Evolutionary conservation across 257 asterid genomes (phyloP).

Genomic region (Plantago ovata): DNA sequence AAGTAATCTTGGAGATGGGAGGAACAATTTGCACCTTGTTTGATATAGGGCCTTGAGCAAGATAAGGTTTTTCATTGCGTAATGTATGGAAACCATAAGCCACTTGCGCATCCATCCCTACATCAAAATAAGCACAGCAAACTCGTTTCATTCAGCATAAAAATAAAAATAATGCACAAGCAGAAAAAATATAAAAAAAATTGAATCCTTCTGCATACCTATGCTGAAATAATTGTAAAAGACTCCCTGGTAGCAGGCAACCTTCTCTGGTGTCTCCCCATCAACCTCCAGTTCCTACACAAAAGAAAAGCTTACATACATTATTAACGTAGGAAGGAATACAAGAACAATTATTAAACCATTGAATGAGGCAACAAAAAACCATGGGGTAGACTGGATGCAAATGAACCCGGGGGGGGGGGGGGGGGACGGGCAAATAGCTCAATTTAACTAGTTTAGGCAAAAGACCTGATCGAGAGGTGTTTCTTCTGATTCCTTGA

Average conservation of each 20-base stretch:
- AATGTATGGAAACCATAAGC: conserved; percentile 94
- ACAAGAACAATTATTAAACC: conserved; percentile 3
- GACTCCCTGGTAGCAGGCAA: conserved; percentile 77
- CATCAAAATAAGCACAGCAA: conserved; percentile 19
- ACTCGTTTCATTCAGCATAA: conserved; percentile 10
- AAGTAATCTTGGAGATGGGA: conserved; percentile 10
- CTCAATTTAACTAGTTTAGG: not conserved
- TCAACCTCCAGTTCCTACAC: conserved; percentile 65
- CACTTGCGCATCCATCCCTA: conserved; percentile 98
- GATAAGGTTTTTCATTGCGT: conserved; percentile 88
- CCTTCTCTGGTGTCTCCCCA: conserved; percentile 62
- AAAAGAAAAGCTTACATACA: conserved; percentile 14
- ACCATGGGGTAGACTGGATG: not conserved
- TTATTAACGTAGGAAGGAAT: not conserved
- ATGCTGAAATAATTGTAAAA: conserved; percentile 96
- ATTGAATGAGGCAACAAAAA: conserved; percentile 13
- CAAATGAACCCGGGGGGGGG: not conserved
- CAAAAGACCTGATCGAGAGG: conserved; percentile 72
- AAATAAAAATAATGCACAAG: conserved; percentile 11
- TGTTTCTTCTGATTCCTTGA: conserved; percentile 57
- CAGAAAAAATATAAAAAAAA: not conserved
- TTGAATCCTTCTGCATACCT: conserved; percentile 40
- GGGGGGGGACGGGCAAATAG: not conserved
- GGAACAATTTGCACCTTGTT: conserved; percentile 58
- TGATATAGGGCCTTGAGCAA: conserved; percentile 91